Percentiles rank a stretch among this genome's conserved stretches.
Evolutionary conservation across 2,329 filamentous ascomycete genomes (phyloP).

Genomic region (Pseudogymnoascus sp.): DNA sequence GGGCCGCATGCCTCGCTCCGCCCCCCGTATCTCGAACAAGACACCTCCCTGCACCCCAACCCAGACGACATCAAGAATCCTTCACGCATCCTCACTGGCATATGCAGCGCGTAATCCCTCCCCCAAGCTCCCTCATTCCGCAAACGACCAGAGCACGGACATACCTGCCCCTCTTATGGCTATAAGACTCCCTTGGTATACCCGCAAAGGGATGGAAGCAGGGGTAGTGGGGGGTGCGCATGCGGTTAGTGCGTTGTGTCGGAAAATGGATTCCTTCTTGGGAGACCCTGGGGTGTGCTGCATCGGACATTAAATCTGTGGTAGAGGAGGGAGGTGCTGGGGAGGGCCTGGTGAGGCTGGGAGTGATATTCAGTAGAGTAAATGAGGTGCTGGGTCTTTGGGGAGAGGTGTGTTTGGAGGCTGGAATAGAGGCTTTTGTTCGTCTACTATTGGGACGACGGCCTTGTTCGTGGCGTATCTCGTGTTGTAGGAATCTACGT

Average conservation of each 20-base stretch:
- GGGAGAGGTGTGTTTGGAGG: background rate
- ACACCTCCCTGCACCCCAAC: background rate
- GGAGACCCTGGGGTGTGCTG: background rate
- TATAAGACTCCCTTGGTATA: background rate
- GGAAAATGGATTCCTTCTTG: background rate
- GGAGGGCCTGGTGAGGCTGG: background rate
- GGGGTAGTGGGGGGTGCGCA: background rate
- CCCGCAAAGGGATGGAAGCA: background rate
- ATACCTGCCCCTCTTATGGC: background rate
- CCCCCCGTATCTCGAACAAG: background rate
- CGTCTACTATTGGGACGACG: background rate
- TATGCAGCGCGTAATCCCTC: background rate
- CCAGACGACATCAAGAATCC: background rate
- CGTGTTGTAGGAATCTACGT: background rate
- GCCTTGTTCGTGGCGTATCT: background rate
- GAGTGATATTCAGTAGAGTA: background rate
- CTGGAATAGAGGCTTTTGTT: background rate
- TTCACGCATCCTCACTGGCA: background rate
- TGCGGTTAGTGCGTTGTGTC: background rate
- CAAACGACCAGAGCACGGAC: background rate
- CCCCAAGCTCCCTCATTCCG: background rate
- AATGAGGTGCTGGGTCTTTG: background rate
- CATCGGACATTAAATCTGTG: background rate
- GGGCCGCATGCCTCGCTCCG: background rate
- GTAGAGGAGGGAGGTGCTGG: background rate